Conservation (phyloP, 2,329 filamentous ascomycete genomes). For the Alternaria infectoria region DNA sequence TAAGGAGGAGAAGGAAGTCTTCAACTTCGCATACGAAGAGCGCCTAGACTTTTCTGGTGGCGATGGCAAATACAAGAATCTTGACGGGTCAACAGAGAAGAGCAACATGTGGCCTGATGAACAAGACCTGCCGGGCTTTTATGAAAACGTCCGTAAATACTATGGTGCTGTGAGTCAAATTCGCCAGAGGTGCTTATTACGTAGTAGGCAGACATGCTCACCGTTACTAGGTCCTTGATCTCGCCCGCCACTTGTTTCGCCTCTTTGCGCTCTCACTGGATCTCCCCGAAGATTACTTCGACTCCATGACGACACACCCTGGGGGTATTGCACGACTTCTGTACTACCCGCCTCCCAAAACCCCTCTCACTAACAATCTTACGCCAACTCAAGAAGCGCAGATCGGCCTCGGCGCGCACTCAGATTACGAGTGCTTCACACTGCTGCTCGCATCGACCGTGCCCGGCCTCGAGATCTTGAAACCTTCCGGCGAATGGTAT, state of each 20-base stretch:
- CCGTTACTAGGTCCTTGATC: conserved; percentile 34
- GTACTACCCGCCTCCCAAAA: conserved; percentile 47
- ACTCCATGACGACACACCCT: conserved; percentile 49
- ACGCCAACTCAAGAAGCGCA: conserved; percentile 21
- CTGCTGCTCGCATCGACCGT: conserved; percentile 38
- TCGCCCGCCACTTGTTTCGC: conserved; percentile 50
- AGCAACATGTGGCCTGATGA: conserved; percentile 51
- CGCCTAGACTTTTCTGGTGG: conserved; percentile 48
- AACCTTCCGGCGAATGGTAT: conserved; percentile 39
- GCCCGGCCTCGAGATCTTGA: conserved; percentile 44
- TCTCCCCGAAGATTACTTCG: conserved; percentile 50
- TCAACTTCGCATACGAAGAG: conserved; percentile 53
- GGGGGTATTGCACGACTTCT: conserved; percentile 51
- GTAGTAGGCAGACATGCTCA: background rate
- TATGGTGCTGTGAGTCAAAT: conserved; percentile 40
- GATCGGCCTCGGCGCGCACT: conserved; percentile 50
- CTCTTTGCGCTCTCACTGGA: conserved; percentile 50
- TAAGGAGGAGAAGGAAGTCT: conserved; percentile 51
- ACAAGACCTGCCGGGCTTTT: conserved; percentile 49
- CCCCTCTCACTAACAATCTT: conserved; percentile 11
- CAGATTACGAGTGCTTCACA: conserved; percentile 45
- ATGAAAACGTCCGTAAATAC: conserved; percentile 46
- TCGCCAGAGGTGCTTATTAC: background rate
- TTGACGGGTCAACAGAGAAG: conserved; percentile 47
- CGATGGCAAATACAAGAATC: conserved; percentile 50